Conservation (phyloP, 345 rosid genomes). For the Euclidium syriacum region DNA sequence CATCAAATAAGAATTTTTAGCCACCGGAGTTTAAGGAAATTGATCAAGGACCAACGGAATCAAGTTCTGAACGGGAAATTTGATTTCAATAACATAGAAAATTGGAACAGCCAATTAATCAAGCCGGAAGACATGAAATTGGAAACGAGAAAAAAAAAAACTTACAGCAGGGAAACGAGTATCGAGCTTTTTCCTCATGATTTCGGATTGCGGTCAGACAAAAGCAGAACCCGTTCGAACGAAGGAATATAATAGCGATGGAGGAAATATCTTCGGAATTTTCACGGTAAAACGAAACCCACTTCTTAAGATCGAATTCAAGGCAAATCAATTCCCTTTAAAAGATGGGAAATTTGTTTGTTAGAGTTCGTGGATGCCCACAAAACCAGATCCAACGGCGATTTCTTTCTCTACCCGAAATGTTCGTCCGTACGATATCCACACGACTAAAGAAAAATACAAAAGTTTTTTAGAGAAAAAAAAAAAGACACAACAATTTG, state of each 20-base stretch:
- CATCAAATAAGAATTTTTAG: neutral
- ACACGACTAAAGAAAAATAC: neutral
- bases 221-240: neutral
- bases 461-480: neutral
- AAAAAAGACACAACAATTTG: no score
- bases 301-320: neutral
- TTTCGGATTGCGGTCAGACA: neutral
- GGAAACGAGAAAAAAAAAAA: neutral
- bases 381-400: constrained; percentile 26
- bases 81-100: neutral
- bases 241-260: no score
- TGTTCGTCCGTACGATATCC: constrained; percentile 17
- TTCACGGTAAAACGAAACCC: neutral
- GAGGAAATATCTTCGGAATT: neutral
- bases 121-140: neutral
- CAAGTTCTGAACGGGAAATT: neutral
- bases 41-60: neutral
- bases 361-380: constrained; percentile 17
- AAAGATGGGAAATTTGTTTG: neutral
- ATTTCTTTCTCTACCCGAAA: constrained; percentile 16
- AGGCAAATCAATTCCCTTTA: neutral
- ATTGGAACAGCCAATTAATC: neutral
- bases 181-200: constrained; percentile 36
- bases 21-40: neutral
- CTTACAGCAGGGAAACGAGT: constrained; percentile 37